Conservation (phyloP, 176 grass and related monocot genomes). For the Panicum miliaceum region DNA sequence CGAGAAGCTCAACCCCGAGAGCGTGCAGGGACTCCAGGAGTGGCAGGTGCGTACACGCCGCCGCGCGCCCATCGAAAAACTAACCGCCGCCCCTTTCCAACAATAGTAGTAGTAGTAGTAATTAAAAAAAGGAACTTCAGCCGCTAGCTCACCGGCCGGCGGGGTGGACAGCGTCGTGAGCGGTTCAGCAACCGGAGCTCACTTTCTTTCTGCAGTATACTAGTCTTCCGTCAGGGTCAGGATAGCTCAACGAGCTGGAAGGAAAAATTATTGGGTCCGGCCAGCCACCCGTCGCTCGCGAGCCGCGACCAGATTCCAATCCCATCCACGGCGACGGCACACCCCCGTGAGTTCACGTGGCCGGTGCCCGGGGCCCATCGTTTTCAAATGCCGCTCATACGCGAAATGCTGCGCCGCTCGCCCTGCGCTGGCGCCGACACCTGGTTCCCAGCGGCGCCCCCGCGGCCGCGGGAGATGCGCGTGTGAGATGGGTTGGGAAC, state of each 20-base stretch:
- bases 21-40: conserved; percentile 76
- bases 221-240: not conserved
- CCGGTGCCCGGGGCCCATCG: conserved; percentile 13
- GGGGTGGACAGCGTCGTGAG: not conserved
- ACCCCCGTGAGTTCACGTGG: conserved; percentile 42
- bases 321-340: not conserved
- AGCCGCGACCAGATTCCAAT: conserved; percentile 1
- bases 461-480: not conserved
- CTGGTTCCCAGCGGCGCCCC: not conserved
- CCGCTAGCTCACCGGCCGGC: not conserved
- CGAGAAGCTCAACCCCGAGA: conserved; percentile 84
- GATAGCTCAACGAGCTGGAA: too few species aligned
- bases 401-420: not conserved
- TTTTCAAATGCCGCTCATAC: conserved; percentile 49
- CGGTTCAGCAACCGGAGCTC: not conserved
- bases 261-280: not conserved
- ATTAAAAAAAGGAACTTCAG: too few species aligned
- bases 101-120: too few species aligned
- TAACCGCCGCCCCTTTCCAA: not conserved
- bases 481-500: not conserved
- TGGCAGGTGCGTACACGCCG: conserved; percentile 60
- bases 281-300: not conserved
- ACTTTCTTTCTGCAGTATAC: not conserved
- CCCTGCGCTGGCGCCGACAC: not conserved
- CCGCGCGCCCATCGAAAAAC: too few species aligned